Percentiles rank a stretch among this genome's conserved stretches.
Conservation (phyloP, 768 basidiomycete species). For the Suillus sp. region DNA sequence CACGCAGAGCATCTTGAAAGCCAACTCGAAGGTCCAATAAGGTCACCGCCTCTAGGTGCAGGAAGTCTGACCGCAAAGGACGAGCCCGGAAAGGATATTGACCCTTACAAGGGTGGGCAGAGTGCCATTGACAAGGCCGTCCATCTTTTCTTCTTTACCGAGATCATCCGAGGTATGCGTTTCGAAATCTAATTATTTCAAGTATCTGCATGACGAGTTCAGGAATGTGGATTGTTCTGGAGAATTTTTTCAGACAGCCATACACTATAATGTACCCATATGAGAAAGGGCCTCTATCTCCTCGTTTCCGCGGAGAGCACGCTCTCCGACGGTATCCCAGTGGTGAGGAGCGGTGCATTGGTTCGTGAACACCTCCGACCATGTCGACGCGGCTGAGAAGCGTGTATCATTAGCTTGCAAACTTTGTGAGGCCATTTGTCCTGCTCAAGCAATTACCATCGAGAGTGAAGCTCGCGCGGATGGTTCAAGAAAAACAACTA, state of each 20-base stretch:
- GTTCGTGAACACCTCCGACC: slow-evolving; percentile 48
- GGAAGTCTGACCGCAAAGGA: slow-evolving; percentile 38
- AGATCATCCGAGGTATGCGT: slow-evolving; percentile 86
- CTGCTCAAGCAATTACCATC: slow-evolving; percentile 98
- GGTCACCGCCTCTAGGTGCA: slow-evolving; percentile 36
- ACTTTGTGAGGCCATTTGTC: slow-evolving; percentile 98
- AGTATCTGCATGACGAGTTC: slow-evolving; percentile 18
- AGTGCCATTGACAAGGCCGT: slow-evolving; percentile 96
- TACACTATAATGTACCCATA: slow-evolving; percentile 99
- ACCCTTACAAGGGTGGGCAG: slow-evolving; percentile 78
- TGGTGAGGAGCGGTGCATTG: slow-evolving; percentile 98
- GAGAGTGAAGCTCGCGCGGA: slow-evolving; percentile 96
- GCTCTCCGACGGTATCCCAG: slow-evolving; percentile 95
- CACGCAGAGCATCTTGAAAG: slow-evolving; percentile 24
- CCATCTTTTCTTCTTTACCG: slow-evolving; percentile 97
- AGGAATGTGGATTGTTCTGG: slow-evolving; percentile 99
- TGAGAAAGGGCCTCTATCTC: slow-evolving; percentile 96
- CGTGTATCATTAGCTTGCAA: slow-evolving; percentile 75
- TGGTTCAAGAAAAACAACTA: slow-evolving; percentile 94
- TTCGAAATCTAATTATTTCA: slow-evolving; percentile 1
- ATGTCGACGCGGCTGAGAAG: slow-evolving; percentile 12
- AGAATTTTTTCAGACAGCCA: slow-evolving; percentile 90
- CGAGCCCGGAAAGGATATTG: slow-evolving; percentile 53
- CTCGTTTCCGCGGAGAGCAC: slow-evolving; percentile 98
- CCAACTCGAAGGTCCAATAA: slow-evolving; percentile 30